phyloP scores from a whole-genome alignment of 495 filamentous ascomycete species.

The Tricharina praecox region DNA sequence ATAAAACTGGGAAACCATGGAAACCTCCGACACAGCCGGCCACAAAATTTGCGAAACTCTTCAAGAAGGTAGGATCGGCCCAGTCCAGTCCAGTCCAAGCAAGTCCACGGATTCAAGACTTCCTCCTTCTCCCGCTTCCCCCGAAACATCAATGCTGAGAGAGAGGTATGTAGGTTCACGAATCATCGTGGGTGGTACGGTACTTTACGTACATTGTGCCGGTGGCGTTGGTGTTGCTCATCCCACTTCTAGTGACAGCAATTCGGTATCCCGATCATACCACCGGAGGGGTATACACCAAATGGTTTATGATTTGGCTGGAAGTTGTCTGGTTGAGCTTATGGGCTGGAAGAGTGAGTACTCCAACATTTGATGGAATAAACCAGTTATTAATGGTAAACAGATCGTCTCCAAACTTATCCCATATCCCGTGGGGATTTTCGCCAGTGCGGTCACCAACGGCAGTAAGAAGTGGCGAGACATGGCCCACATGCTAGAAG shows the following conservation, averaged over 20 bases:
- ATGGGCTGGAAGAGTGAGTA: slow-evolving; percentile 56
- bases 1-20: slow-evolving; percentile 45
- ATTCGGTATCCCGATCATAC: slow-evolving; percentile 46
- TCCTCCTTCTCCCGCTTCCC: neutral
- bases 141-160: slow-evolving; percentile 27
- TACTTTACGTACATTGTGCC: slow-evolving; percentile 82
- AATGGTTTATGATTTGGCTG: slow-evolving; percentile 93
- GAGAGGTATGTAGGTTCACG: slow-evolving; percentile 35
- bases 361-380: too few relatives aligned
- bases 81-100: too few relatives aligned
- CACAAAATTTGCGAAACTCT: slow-evolving; percentile 41
- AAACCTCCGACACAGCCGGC: slow-evolving; percentile 50
- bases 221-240: slow-evolving; percentile 51
- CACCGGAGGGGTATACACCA: slow-evolving; percentile 56
- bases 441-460: slow-evolving; percentile 68
- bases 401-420: slow-evolving; percentile 60
- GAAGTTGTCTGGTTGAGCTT: slow-evolving; percentile 84
- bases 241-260: slow-evolving; percentile 64
- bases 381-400: neutral
- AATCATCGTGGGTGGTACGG: slow-evolving; percentile 59
- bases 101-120: too few relatives aligned
- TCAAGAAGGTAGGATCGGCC: slow-evolving; percentile 41
- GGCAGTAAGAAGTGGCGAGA: slow-evolving; percentile 81
- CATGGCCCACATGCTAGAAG: slow-evolving; percentile 68
- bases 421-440: slow-evolving; percentile 45